Evolutionary conservation across 768 basidiomycete genomes (phyloP).

Genomic region (Kwoniella mangroviensis): DNA sequence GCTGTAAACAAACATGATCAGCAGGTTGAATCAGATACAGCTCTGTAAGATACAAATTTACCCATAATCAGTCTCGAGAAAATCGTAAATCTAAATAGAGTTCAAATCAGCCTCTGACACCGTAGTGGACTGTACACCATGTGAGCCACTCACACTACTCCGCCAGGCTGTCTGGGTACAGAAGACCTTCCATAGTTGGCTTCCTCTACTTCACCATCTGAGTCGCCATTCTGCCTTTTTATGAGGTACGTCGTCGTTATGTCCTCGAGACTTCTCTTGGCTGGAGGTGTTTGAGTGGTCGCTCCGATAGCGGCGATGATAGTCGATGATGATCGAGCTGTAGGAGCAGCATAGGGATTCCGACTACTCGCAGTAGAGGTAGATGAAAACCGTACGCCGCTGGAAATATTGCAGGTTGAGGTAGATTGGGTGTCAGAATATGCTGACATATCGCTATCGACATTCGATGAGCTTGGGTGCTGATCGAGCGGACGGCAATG

Average conservation of each 20-base stretch:
- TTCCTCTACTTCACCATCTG: not conserved
- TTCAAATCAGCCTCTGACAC: not conserved
- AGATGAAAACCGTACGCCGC: too few relatives aligned
- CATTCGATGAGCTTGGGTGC: too few relatives aligned
- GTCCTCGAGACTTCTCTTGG: not conserved
- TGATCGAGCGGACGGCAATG: too few relatives aligned
- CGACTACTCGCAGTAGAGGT: too few relatives aligned
- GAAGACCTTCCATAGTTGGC: slow-evolving; percentile 28
- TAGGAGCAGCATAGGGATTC: slow-evolving; percentile 18
- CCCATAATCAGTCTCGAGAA: slow-evolving; percentile 38
- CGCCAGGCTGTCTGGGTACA: slow-evolving; percentile 29
- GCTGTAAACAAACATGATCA: slow-evolving; percentile 1
- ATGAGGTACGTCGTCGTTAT: not conserved
- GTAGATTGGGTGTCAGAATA: not conserved
- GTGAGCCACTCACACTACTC: slow-evolving; percentile 15
- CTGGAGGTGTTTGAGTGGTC: not conserved
- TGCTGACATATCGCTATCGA: slow-evolving; percentile 19
- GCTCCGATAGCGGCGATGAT: not conserved
- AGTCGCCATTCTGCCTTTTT: not conserved
- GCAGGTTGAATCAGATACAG: not conserved
- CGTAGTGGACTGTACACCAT: too few relatives aligned
- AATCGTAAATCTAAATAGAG: slow-evolving; percentile 31
- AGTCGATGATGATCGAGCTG: not conserved
- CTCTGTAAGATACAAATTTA: too few relatives aligned
- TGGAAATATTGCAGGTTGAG: too few relatives aligned